Evolutionary conservation across 345 rosid species (phyloP), one percentile per base, ranked within the genome.

Genomic region (Kernera saxatilis): DNA sequence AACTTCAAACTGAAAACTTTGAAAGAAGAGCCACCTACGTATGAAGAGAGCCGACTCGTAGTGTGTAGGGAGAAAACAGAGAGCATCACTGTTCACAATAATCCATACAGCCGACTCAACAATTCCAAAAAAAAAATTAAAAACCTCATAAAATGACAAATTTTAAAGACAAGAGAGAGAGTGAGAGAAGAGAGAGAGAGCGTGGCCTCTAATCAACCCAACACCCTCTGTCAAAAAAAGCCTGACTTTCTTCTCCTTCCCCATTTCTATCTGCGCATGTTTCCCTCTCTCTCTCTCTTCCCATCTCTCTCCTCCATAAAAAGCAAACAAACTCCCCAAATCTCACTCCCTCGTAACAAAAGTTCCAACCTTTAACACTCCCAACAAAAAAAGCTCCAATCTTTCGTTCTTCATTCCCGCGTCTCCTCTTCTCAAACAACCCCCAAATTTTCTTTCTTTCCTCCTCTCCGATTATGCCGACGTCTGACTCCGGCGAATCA

Each of bases 401-500:
- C 41, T 52, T 53, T 27, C 56, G 30, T 48, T 36, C 18, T 46
- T 39, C 49, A 17, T 53, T 52, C 48, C 76, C 70, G 36, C 69
- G 27, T 61, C 33, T 60, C 21, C 46, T 1, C 21, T 11, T 8
- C 11, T 8, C 1, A 3, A 15, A 55, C 36, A 29, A 36, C 8
- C 1, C 3, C 3, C 37, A 6, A 1, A 1, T 21, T 54, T 23
- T 17, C 13, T 23, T 10, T 26, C n/a, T 7, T 18, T 30, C 9
- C 43, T n/a, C 3, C 27, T 69, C 12, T 37, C 32, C 11, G 48
- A 32, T 32, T 41, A 63, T 69, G 75, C 17, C 32, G 78, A 83
- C 71, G 68, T 55, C 84, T 11, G 93, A 86, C 56, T 79, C 84
- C n/a, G 69, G 76, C n/a, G 87, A 89, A 44, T 21, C 64, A 53